Base-by-base conservation (phyloP, 2,329 filamentous ascomycete genomes). In the Epichloe festucae region DNA sequence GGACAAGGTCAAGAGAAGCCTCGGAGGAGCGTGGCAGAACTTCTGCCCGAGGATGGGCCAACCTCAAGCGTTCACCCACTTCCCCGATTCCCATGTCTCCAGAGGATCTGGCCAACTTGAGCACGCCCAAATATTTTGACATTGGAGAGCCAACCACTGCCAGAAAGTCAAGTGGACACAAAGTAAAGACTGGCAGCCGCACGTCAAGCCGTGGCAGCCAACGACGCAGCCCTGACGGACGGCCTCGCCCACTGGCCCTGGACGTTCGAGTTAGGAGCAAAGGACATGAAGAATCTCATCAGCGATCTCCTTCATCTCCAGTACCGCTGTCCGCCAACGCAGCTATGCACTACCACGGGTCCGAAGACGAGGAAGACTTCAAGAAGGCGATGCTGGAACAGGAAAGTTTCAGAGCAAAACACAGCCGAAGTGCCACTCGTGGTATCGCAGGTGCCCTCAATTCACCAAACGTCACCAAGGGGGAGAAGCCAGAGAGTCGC, bases 21-120 rank as follows among this genome's bases (percentile, higher is more conserved):
- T 89, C 87, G 0, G 79, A 84, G 57, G 84, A 85, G 42, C 81
- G 87, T 52, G 87, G 86, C 19, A 78, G 87, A 55, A 76, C 76
- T 23, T 71, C 77, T 12, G 75, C 78, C 44, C 78, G 84, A 21
- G 84, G 82, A 56, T 89, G 75, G 52, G 69, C 85, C 55, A 85
- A 82, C 62, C 80, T 85, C 17, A 95, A 95, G 68, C 78, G 87
- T 21, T 96, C 91, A 1, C 91, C 91, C 1, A 94, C 89, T 2
- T 96, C 91, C 0, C 91, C 91, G 0, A 78, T 95, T 2, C 89
- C 90, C 3, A 96, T 96, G 90, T 95, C 90, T 3, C 89, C 89
- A 0, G 88, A 95, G 59, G 89, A 96, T 60, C 65, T 87, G 54
- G 79, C 81, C 61, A 83, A 78, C 58, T 67, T 85, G 48, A 78